phyloP scores from a whole-genome alignment of 1,284 basidiomycete genomes.

The Trametes versicolor region DNA sequence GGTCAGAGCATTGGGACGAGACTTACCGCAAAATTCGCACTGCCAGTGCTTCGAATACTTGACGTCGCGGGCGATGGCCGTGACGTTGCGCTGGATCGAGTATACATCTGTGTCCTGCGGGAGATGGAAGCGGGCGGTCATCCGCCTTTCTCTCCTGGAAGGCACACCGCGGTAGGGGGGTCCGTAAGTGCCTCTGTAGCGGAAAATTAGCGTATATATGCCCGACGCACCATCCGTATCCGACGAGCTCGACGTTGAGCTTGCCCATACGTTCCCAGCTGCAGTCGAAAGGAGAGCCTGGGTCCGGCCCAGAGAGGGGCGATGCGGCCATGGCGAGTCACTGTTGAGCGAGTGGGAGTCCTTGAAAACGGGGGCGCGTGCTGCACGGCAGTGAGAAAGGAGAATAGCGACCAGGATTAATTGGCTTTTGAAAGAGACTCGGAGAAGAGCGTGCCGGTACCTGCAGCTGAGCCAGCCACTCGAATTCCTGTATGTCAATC shows the following conservation, averaged over 20 bases:
- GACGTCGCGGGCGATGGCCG: constrained; percentile 22
- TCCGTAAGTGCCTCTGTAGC: too few relatives aligned
- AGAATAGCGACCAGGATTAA: too few relatives aligned
- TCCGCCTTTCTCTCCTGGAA: constrained; percentile 23
- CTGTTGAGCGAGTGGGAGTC: too few relatives aligned
- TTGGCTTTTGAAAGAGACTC: too few relatives aligned
- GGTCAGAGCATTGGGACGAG: not conserved
- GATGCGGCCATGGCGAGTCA: not conserved
- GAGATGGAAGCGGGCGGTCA: constrained; percentile 31
- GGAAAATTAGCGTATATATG: too few relatives aligned
- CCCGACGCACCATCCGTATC: constrained; percentile 30
- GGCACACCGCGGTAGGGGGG: too few relatives aligned
- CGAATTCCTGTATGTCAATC: too few relatives aligned
- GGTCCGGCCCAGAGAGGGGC: not conserved
- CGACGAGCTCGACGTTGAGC: constrained; percentile 31
- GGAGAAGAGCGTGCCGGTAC: too few relatives aligned
- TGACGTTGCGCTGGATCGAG: constrained; percentile 16
- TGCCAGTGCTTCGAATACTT: constrained; percentile 32
- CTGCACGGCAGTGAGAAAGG: too few relatives aligned
- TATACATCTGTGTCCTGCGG: constrained; percentile 24
- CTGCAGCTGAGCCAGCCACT: too few relatives aligned
- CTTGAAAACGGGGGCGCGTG: too few relatives aligned
- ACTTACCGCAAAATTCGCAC: constrained; percentile 30
- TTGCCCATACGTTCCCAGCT: constrained; percentile 28
- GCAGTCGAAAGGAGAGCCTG: constrained; percentile 10